Base-by-base conservation (phyloP, 306 rosid species). In the Cucumis melo region DNA sequence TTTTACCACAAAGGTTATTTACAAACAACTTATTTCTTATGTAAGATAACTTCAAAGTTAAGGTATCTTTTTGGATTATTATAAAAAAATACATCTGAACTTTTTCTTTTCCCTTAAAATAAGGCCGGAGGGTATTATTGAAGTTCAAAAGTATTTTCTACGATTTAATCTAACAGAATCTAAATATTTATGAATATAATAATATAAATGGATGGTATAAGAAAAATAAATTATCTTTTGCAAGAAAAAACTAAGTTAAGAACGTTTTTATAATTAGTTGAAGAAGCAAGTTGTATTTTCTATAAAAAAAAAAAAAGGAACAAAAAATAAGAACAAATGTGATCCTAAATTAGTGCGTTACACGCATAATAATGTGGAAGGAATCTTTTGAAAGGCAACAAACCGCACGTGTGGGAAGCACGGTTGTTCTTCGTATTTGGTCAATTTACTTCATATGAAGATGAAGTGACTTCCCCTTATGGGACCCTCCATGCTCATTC, bases 371-470 rank as follows among this genome's bases (percentile, higher is more conserved):
- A 70, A 70, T 23, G 75, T 42, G 17, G 21, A 46, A 70, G 39
- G 75, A 70, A 70, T 70, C 75, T 46, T 70, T 70, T 24, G 23
- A 70, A 70, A 70, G 75, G 75, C 39, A 70, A 44, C 38, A 0
- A 70, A 23, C 75, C 75, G 20, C 75, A 70, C 75, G 75, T 70
- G 75, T 46, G 58, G 57, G 4, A 14, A 21, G 21, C 16, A 23
- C 11, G 41, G 20, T 23, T 3, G 57, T 70, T 70, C 75, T 70
- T 46, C 57, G 73, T n/a, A 70, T 70, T 70, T 46, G 75, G 38
- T 8, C 7, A 70, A 42, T 70, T 41, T n/a, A n/a, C 39, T 34
- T 46, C 57, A 46, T 20, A 46, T 24, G 75, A 21, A 67, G n/a
- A 23, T 23, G 58, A 5, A 21, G 23, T 70, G 75, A 6, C 39